Conservation (phyloP, 352 stramenopile species). For the Albugo candida region DNA sequence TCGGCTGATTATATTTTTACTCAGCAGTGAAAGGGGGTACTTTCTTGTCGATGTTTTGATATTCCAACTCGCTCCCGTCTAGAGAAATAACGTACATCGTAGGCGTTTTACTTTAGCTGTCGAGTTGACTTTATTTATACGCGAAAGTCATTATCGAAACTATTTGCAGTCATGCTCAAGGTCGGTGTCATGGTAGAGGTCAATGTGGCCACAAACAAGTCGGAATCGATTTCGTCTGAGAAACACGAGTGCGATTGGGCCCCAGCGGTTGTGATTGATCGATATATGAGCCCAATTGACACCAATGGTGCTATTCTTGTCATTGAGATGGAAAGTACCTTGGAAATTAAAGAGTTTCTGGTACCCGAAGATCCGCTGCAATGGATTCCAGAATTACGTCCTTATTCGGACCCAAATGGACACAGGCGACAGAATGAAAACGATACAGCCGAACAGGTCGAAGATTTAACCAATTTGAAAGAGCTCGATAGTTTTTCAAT, state of each 20-base stretch:
- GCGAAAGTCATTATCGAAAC: too few relatives aligned
- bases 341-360: slow-evolving; percentile 17
- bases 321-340: slow-evolving; percentile 44
- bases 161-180: too few relatives aligned
- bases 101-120: too few relatives aligned
- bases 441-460: slow-evolving; percentile 18
- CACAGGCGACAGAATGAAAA: slow-evolving; percentile 9
- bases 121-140: too few relatives aligned
- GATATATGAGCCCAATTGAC: slow-evolving; percentile 37
- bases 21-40: too few relatives aligned
- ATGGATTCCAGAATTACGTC: slow-evolving; percentile 12
- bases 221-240: too few relatives aligned
- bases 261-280: slow-evolving; percentile 31
- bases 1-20: too few relatives aligned
- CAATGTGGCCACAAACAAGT: slow-evolving; percentile 18
- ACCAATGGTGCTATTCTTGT: slow-evolving; percentile 24
- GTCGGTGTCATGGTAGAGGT: slow-evolving; percentile 47
- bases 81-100: too few relatives aligned
- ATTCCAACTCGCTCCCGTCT: too few relatives aligned
- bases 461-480: slow-evolving; percentile 68
- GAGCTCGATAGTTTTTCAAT: slow-evolving; percentile 55
- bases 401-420: slow-evolving; percentile 5
- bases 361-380: slow-evolving; percentile 19
- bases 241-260: slow-evolving; percentile 19
- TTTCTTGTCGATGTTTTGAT: too few relatives aligned